These are phyloP conservation scores for Parascedosporium putredinis DNA, from an alignment of 2,329 filamentous ascomycete species.

Conservation along the genomic window DNA sequence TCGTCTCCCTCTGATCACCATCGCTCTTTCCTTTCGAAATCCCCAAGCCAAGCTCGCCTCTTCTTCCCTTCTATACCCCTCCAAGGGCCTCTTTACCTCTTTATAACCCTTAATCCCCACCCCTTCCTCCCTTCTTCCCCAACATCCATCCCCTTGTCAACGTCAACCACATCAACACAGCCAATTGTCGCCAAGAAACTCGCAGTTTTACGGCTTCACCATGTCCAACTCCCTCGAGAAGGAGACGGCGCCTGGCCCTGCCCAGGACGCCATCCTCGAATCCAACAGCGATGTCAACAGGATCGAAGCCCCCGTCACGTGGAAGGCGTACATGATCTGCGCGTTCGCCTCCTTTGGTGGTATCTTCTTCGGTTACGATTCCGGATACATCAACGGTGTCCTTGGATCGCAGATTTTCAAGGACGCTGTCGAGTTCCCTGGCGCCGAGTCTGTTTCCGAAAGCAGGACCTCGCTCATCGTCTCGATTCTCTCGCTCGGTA, in stretches of 20 bases:
- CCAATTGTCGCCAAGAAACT: background rate
- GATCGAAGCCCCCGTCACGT: conserved; percentile 58
- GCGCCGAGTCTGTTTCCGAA: conserved; percentile 23
- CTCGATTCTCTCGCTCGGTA: conserved; percentile 67
- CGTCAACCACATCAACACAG: background rate
- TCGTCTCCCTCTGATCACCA: conserved; percentile 3
- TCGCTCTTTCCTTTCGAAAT: conserved; percentile 1
- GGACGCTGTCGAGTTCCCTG: conserved; percentile 34
- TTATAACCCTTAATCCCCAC: background rate
- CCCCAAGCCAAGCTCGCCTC: background rate
- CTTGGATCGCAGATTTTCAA: conserved; percentile 42
- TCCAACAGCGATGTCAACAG: conserved; percentile 41
- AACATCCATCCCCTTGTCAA: background rate
- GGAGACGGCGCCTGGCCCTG: background rate
- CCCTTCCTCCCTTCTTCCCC: background rate
- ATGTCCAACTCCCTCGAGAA: conserved; percentile 7
- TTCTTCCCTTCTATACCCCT: background rate
- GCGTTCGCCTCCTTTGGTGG: conserved; percentile 62
- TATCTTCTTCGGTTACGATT: conserved; percentile 73
- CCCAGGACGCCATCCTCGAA: conserved; percentile 21
- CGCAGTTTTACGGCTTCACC: background rate
- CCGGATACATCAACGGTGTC: conserved; percentile 63
- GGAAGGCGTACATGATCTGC: conserved; percentile 59
- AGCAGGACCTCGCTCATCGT: conserved; percentile 48
- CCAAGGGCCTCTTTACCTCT: background rate